These are phyloP conservation scores for Tetrahymena elliotti DNA, from an alignment of 73 alveolate genomes.

Conservation along the genomic window DNA sequence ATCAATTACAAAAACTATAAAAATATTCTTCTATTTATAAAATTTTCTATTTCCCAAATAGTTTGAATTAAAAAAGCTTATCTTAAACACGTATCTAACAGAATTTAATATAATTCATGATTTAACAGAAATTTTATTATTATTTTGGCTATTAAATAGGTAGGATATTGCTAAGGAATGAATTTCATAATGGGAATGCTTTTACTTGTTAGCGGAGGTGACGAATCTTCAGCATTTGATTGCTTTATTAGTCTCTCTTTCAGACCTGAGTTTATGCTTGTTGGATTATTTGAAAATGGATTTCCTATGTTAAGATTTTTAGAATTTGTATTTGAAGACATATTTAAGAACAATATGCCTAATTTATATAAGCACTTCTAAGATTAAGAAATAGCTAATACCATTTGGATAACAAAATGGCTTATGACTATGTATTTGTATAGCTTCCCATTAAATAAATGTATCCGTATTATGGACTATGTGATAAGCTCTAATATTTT, in stretches of 20 bases:
- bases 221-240: constrained; percentile 5
- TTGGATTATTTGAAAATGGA: neutral
- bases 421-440: neutral
- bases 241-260: neutral
- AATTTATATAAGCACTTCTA: neutral
- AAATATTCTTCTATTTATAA: neutral
- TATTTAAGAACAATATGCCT: neutral
- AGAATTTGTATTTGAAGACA: neutral
- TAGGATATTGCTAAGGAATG: constrained; percentile 39
- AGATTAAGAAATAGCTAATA: neutral
- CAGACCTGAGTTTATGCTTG: neutral
- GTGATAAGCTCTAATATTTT: neutral
- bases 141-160: neutral
- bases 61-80: neutral
- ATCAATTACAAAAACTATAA: too few species aligned
- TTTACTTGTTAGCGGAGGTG: constrained; percentile 30
- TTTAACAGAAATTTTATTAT: neutral
- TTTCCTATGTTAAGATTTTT: neutral
- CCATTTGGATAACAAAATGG: neutral
- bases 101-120: neutral
- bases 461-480: neutral
- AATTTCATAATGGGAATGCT: constrained; percentile 23
- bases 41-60: neutral
- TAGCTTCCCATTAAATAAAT: neutral
- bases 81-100: neutral